A percentile compares a stretch with the other conserved stretches of the same genome.
Conservation (phyloP, 768 basidiomycete genomes). For the Naganishia vaughanmartiniae region DNA sequence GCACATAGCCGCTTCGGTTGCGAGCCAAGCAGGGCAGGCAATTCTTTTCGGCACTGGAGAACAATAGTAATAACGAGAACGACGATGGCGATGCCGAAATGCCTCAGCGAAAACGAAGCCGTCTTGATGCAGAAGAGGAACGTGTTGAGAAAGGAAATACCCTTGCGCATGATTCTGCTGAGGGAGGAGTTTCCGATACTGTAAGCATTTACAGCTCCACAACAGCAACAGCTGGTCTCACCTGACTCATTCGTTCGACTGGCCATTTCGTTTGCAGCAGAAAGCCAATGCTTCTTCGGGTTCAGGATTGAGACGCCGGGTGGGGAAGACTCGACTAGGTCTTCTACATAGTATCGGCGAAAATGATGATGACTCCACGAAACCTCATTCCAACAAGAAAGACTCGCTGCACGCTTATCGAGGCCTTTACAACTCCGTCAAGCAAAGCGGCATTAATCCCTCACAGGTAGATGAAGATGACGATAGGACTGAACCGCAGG, state of each 20-base stretch:
- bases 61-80: slow-evolving; percentile 9
- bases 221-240: neutral
- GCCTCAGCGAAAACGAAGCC: neutral
- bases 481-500: slow-evolving; percentile 5
- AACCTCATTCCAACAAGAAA: slow-evolving; percentile 18
- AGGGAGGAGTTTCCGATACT: neutral
- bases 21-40: neutral
- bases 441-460: slow-evolving; percentile 5
- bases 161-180: slow-evolving; percentile 3
- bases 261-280: neutral
- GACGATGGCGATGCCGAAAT: slow-evolving; percentile 13
- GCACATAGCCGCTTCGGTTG: slow-evolving; percentile 4
- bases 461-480: neutral
- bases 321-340: neutral
- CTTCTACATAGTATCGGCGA: slow-evolving; percentile 6
- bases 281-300: slow-evolving; percentile 3
- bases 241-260: neutral
- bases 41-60: neutral
- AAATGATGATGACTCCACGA: slow-evolving; percentile 14
- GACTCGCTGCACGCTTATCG: slow-evolving; percentile 19
- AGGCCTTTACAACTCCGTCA: slow-evolving; percentile 34
- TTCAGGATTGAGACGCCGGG: slow-evolving; percentile 22
- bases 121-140: neutral
- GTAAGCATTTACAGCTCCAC: neutral
- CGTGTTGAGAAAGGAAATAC: neutral